phyloP scores from a whole-genome alignment of 306 rosid species.

The Vicia sativa region DNA sequence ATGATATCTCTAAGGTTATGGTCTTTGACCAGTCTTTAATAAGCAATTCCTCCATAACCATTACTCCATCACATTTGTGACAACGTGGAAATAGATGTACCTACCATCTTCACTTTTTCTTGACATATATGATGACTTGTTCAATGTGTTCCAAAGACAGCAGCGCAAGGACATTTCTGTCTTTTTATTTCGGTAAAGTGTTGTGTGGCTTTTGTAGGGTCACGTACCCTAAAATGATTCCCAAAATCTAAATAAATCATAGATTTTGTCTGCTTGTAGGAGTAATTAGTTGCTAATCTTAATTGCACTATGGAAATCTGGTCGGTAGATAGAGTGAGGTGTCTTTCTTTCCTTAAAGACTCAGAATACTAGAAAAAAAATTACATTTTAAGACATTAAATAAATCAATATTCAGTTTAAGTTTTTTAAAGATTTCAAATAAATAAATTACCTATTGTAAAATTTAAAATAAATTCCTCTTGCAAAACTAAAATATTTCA shows the following conservation, averaged over 20 bases:
- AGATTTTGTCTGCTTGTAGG: conserved; percentile 33
- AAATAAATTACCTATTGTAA: too few species aligned
- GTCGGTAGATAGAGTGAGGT: conserved; percentile 33
- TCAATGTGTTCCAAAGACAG: conserved; percentile 35
- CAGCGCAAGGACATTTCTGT: conserved; percentile 20
- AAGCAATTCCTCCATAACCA: conserved; percentile 33
- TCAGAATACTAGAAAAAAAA: too few species aligned
- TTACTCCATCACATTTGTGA: conserved; percentile 42
- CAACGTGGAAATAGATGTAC: conserved; percentile 42
- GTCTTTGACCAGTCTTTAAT: conserved; percentile 51
- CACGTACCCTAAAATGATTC: conserved; percentile 35
- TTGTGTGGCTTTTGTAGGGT: conserved; percentile 1
- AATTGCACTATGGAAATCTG: conserved; percentile 4
- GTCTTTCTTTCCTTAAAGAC: conserved; percentile 15
- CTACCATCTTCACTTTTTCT: conserved; percentile 22
- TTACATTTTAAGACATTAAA: too few species aligned
- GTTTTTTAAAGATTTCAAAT: too few species aligned
- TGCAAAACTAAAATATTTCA: too few species aligned
- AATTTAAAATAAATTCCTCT: too few species aligned
- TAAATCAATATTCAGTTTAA: too few species aligned
- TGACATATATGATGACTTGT: background rate
- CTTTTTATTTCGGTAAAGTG: conserved; percentile 9
- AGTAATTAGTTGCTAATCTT: background rate
- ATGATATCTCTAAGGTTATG: conserved; percentile 41
- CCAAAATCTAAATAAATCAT: conserved; percentile 34